Base-by-base conservation (phyloP, 129 eudicot genomes). In the Erigeron canadensis region DNA sequence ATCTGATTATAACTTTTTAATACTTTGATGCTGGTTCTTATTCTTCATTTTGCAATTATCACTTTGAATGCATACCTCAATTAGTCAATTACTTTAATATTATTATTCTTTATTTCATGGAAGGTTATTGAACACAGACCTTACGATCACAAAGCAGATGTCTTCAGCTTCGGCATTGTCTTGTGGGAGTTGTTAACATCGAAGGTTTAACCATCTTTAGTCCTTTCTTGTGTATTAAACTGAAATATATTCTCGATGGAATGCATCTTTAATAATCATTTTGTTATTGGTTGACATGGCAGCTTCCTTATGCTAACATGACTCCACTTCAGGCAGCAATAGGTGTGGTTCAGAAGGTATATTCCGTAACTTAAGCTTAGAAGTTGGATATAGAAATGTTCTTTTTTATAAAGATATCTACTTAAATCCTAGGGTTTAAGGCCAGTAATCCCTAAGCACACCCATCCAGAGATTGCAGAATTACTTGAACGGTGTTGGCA, bases 101-200 rank as follows among this genome's bases (percentile, higher is more conserved):
- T 69, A 19, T 11, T 28, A 42, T 21, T 37, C n/a, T 43, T 40
- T 67, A 45, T 43, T 78, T 63, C 41, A 50, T 73, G 71, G 59
- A 74, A 85, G 90, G 87, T 85, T 76, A 85, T 85, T 70, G 90
- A 82, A 80, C 90, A 85, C 69, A 69, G 38, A 81, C 85, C 85
- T 0, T 85, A 82, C 62, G 77, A 77, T 82, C 87, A 82, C 57
- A 85, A 85, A 71, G 87, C 87, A 47, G 90, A 85, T 71, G 80
- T 85, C 53, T 85, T 82, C 80, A 85, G 90, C 81, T 85, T 85
- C 10, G 83, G 87, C 18, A 80, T 85, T 66, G 90, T 85, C 18
- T 28, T 85, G 47, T 85, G 90, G 90, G 90, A 85, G 83, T 85
- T 85, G 67, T 67, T 85, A 60, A 77, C 90, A 22, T 67, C 73